These are phyloP conservation scores for Nothophoma quercina DNA, from an alignment of 2,329 filamentous ascomycete species.

Conservation along the genomic window DNA sequence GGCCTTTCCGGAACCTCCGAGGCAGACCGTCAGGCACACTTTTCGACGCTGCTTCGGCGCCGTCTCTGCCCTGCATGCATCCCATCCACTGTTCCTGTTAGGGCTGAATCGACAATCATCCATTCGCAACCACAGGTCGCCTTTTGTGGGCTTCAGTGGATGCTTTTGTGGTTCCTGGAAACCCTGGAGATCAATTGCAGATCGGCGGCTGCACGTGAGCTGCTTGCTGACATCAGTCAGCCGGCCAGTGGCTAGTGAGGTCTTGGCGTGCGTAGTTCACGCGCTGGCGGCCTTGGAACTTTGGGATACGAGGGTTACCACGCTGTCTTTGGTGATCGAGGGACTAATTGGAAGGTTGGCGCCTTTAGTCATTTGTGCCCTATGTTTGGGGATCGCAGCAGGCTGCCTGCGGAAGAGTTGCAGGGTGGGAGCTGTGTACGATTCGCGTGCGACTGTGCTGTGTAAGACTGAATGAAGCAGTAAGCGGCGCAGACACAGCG, in stretches of 20 bases:
- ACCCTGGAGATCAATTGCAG: background rate
- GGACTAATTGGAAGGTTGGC: background rate
- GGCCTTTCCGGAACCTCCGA: background rate
- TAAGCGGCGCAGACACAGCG: conserved; percentile 2
- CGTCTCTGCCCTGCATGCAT: conserved; percentile 1
- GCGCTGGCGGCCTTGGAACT: background rate
- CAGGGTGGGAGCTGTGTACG: background rate
- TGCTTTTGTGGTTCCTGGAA: background rate
- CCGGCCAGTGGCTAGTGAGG: background rate
- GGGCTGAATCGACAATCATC: background rate
- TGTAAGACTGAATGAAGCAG: background rate
- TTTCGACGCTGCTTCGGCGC: background rate
- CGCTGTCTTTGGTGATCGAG: no score
- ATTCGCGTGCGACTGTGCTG: background rate
- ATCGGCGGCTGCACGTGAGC: background rate
- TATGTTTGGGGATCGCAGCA: no score
- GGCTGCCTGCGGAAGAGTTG: no score
- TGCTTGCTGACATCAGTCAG: background rate
- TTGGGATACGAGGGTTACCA: conserved; percentile 1
- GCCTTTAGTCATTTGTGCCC: no score
- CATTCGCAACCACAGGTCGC: no score
- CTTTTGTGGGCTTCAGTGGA: background rate
- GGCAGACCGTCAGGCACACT: background rate
- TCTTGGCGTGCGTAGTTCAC: background rate
- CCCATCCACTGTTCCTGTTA: no score